phyloP scores from a whole-genome alignment of 1,284 basidiomycete genomes.

The Austroboletus novae-zelandiae region DNA sequence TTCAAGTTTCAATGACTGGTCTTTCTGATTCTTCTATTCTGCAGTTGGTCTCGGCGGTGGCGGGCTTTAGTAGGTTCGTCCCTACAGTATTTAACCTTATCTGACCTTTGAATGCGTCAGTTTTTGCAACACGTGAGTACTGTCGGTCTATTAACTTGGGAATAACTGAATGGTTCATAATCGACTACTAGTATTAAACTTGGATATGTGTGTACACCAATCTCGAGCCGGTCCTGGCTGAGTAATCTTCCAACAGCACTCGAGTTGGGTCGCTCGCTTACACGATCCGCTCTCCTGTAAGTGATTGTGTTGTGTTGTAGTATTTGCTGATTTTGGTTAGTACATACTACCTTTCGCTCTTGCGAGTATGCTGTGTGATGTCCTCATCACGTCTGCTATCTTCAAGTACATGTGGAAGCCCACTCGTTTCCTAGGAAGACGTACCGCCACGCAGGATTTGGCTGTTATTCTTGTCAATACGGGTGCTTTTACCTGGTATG shows the following conservation, averaged over 20 bases:
- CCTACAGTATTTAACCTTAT: neutral
- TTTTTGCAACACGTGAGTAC: constrained; percentile 6
- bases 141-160: neutral
- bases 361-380: neutral
- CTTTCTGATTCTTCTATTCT: neutral
- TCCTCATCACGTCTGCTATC: constrained; percentile 7
- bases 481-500: constrained; percentile 15
- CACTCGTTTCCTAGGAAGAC: constrained; percentile 4
- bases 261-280: constrained; percentile 2
- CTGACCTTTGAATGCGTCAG: constrained; percentile 1
- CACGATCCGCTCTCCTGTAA: neutral
- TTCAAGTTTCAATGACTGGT: neutral
- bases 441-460: constrained; percentile 11
- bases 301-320: neutral
- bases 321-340: neutral
- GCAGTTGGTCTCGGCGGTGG: neutral
- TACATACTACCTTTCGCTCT: constrained; percentile 1
- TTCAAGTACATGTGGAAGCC: constrained; percentile 19
- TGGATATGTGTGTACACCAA: constrained; percentile 6
- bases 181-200: neutral
- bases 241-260: neutral
- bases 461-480: constrained; percentile 13
- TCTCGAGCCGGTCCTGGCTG: neutral
- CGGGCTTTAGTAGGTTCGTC: neutral
- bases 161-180: neutral